Conservation (phyloP, 2,329 filamentous ascomycete species). For the Chrysosphaeria jannelii region DNA sequence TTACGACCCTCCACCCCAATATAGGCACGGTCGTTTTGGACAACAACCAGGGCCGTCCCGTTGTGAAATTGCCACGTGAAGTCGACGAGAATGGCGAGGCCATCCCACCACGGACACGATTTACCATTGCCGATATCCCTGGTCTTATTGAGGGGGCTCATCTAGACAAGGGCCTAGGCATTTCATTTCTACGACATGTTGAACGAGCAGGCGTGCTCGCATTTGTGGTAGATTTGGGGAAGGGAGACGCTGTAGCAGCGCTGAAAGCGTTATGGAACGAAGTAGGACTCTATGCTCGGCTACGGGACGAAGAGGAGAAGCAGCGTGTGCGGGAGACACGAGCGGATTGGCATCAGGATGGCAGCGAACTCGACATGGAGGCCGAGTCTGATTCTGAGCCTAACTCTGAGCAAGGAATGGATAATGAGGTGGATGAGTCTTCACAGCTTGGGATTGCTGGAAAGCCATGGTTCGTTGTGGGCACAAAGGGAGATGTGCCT, state of each 20-base stretch:
- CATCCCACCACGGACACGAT: conserved; percentile 35
- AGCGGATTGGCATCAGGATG: conserved; percentile 30
- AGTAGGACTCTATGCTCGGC: conserved; percentile 59
- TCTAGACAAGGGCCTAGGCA: conserved; percentile 65
- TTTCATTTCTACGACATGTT: conserved; percentile 78
- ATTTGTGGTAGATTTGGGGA: conserved; percentile 68
- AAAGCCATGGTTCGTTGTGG: conserved; percentile 92
- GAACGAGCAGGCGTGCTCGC: conserved; percentile 79
- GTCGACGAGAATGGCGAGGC: conserved; percentile 12
- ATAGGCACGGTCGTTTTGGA: conserved; percentile 90
- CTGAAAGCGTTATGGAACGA: conserved; percentile 70
- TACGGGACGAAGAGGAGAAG: conserved; percentile 41
- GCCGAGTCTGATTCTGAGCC: conserved; percentile 3
- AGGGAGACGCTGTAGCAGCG: conserved; percentile 48
- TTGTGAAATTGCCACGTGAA: conserved; percentile 8
- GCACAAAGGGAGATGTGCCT: conserved; percentile 68
- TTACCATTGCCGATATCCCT: conserved; percentile 87
- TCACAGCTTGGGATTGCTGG: conserved; percentile 44
- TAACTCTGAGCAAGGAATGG: too few species aligned
- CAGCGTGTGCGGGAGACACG: conserved; percentile 25
- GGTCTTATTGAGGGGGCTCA: conserved; percentile 81
- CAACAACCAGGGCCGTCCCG: conserved; percentile 47
- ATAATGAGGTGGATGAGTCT: conserved; percentile 5
- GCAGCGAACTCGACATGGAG: too few species aligned
- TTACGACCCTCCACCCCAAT: conserved; percentile 73